Evolutionary conservation across 441 rosid genomes (phyloP), one percentile per base, ranked within the genome.

Genomic region (Sinapis alba): DNA sequence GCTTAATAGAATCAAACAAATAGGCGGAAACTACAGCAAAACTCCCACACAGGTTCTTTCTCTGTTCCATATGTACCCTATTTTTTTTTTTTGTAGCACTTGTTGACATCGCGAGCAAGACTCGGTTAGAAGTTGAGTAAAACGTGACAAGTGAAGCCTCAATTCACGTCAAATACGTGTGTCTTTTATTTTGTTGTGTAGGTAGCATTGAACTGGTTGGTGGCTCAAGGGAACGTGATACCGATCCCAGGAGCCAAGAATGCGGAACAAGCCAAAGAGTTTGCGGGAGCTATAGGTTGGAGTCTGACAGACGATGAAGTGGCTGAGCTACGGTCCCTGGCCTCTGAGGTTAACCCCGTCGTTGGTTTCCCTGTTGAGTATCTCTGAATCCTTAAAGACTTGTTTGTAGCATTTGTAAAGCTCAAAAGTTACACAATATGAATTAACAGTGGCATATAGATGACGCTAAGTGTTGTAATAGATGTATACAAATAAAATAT

Each of bases 241-340:
- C 99, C 99, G 11, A 96, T 96, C 79, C 98, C 99, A 1, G 99
- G 99, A 80, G 99, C 98, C 72, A 95, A 87, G 77, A 90, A 73
- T 38, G 88, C 87, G 2, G 88, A 90, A 70, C 99, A 95, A 75
- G 97, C 92, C 0, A 74, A 58, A 62, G 99, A 93, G 79, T 95
- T 91, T 61, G 89, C 84, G 0, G 98, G 98, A 77, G 97, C 97
- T 0, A 79, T 91, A 47, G 97, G 97, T 27, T 93, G 99, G 99
- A 90, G 84, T 67, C 89, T 95, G 36, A 75, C 83, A 4, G 24
- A 56, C 8, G 86, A 87, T 9, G 97, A 95, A 84, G 82, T 89
- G 36, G 45, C 78, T 15, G 97, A 91, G 84, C 88, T 95, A 54
- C 89, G 95, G 43, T 89, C 97, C 7, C 3, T 93, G 82, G 97